These are phyloP conservation scores for Pseudogymnoascus sp. DNA, from an alignment of 2,329 filamentous ascomycete species.

Conservation along the genomic window DNA sequence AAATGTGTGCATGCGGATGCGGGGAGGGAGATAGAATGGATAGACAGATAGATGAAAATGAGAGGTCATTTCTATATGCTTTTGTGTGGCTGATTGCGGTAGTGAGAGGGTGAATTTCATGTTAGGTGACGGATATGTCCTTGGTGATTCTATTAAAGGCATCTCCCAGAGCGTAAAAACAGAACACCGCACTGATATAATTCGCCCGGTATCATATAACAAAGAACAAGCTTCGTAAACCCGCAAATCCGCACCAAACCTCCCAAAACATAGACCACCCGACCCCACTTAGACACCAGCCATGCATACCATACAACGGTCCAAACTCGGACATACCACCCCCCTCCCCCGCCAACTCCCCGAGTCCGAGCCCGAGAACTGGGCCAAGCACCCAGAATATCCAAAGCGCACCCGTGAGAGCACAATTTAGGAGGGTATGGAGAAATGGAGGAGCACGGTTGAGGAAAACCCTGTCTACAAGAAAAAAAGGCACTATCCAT, in stretches of 20 bases:
- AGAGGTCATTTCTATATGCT: not conserved
- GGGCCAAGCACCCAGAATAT: too few species aligned
- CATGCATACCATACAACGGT: too few species aligned
- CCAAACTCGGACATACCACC: not conserved
- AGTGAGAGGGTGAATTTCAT: not conserved
- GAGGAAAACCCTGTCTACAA: too few species aligned
- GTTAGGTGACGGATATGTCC: not conserved
- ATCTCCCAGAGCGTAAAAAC: not conserved
- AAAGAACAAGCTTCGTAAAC: not conserved
- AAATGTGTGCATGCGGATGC: not conserved
- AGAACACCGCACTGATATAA: not conserved
- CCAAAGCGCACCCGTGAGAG: too few species aligned
- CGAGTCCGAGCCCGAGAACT: too few species aligned
- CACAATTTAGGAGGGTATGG: too few species aligned
- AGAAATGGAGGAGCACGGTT: too few species aligned
- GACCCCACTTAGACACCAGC: too few species aligned
- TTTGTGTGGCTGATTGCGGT: not conserved
- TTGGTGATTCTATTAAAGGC: not conserved
- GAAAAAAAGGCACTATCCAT: too few species aligned
- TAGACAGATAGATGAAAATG: slow-evolving; percentile 3
- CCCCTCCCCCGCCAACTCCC: too few species aligned
- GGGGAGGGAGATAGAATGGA: not conserved
- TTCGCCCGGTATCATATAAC: not conserved
- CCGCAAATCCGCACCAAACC: too few species aligned
- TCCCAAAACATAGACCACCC: not conserved